Evolutionary conservation across 1,284 basidiomycete genomes (phyloP).

Genomic region (Ceratobasidium sp.): DNA sequence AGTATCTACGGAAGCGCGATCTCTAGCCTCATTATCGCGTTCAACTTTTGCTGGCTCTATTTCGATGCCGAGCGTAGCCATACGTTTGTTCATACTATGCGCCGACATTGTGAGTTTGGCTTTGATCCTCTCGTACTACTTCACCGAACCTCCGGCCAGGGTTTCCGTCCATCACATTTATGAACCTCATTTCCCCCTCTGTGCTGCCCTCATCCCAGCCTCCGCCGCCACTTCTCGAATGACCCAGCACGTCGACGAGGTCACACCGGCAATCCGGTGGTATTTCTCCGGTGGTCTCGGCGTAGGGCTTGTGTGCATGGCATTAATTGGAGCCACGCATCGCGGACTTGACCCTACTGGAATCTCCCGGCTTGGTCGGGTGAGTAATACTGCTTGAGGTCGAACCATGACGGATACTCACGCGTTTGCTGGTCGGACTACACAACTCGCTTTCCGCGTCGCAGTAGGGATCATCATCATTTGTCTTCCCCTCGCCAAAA

Average conservation of each 20-base stretch:
- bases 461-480: conserved; percentile 45
- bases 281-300: conserved; percentile 59
- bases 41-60: conserved; percentile 59
- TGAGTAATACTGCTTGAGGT: conserved; percentile 2
- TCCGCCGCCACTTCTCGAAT: conserved; percentile 56
- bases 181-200: conserved; percentile 57
- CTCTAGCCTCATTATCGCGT: conserved; percentile 58
- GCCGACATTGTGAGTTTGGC: conserved; percentile 55
- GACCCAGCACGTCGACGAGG: conserved; percentile 51
- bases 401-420: background rate
- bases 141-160: conserved; percentile 18
- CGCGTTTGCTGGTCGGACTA: conserved; percentile 6
- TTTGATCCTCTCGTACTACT: background rate
- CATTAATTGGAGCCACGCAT: conserved; percentile 56
- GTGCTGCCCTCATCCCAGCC: conserved; percentile 56
- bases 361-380: conserved; percentile 33
- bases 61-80: conserved; percentile 53
- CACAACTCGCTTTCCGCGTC: conserved; percentile 46
- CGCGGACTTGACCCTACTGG: conserved; percentile 50
- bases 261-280: conserved; percentile 52
- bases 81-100: conserved; percentile 58
- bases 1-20: conserved; percentile 56
- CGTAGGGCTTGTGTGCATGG: conserved; percentile 55
- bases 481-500: conserved; percentile 46
- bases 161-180: conserved; percentile 56